Evolutionary conservation across 2,329 filamentous ascomycete species (phyloP), one percentile per base, ranked within the genome.

Genomic region (Thielaviopsis musarum): DNA sequence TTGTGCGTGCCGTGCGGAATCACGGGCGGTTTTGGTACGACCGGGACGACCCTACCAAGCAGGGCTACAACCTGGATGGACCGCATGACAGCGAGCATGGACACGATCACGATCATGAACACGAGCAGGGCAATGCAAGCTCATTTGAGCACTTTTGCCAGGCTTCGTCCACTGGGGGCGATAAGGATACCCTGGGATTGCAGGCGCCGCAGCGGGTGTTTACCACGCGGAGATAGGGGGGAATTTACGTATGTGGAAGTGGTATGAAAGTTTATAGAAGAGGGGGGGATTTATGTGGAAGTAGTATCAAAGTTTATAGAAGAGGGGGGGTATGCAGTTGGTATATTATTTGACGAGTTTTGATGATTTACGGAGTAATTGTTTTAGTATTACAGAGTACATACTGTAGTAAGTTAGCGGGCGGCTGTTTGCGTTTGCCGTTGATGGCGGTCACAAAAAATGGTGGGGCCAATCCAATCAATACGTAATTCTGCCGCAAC

Each of bases 1-100:
- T 77, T 60, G 66, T 77, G 48, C 71, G 75, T 5, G 71, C 71
- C 2, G 63, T 69, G 12, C 56, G 59, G 24, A 61, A 58, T 34
- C 56, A 59, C 5, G 60, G 60, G 2, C 54, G 57, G 30, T 57
- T 60, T 19, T 59, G 56, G 51, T 61, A 61, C 38, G 60, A 59
- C 26, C 55, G 54, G 17, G 57, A 62, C 45, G 57, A 59, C 26
- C 58, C 56, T 3, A 57, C 45, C 34, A 64, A 63, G 24, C 61
- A 58, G 10, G 59, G 59, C 17, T 62, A 61, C 24, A 64, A 63
- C 45, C 34, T 62, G 56, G 54, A 58, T 19, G 57, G 54, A 9
- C 51, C 52, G 17, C 57, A 61, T 26, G 53, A 59, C n/a, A 49
- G n/a, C n/a, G 45, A 49, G 45, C 45, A 21, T 49, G 45, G 17